Evolutionary conservation across 257 asterid genomes (phyloP), one percentile per base, ranked within the genome.

Genomic region (Paraleonurus japonicus): DNA sequence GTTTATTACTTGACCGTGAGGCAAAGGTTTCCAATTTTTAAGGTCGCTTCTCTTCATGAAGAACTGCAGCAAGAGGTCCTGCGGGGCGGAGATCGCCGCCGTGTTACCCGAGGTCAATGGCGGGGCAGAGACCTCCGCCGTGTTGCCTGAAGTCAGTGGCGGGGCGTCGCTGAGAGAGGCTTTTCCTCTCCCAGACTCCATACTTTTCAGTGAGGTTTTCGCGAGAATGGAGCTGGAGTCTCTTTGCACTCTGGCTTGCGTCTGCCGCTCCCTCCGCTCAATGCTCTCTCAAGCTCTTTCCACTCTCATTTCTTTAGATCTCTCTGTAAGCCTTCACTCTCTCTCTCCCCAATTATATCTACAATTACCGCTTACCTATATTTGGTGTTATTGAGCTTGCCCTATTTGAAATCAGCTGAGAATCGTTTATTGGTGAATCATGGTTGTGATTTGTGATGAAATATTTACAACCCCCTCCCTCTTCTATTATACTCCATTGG

Each of bases 161-260:
- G 79, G 64, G 37, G 79, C 64, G 54, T 69, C 78, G 48, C 70
- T 35, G 59, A 50, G 64, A 68, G 88, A 82, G 30, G 78, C 75
- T 22, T 78, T 80, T 32, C 92, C 90, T 43, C 85, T 88, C 4
- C 96, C 96, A 11, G 85, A 82, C 63, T 28, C 82, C 69, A 24
- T 85, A 66, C 19, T 87, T 60, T 9, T 75, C 19, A n/a, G 48
- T 35, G 82, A 80, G 43, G 77, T 90, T 48, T 72, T 88, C 60
- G 73, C 73, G 13, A 81, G 82, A 77, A 26, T 91, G 64, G 85
- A 87, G 58, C 81, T 91, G 69, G 87, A 69, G 8, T 81, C 97
- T 16, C 84, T 87, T 47, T 85, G 92, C 74, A 66, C 92, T 11
- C 63, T 79, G 48, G 83, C 96, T 10, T 87, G 96, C 67, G 95